A percentile compares a stretch with the other conserved stretches of the same genome.
phyloP scores from a whole-genome alignment of 306 rosid genomes.

The Argentina anserina region DNA sequence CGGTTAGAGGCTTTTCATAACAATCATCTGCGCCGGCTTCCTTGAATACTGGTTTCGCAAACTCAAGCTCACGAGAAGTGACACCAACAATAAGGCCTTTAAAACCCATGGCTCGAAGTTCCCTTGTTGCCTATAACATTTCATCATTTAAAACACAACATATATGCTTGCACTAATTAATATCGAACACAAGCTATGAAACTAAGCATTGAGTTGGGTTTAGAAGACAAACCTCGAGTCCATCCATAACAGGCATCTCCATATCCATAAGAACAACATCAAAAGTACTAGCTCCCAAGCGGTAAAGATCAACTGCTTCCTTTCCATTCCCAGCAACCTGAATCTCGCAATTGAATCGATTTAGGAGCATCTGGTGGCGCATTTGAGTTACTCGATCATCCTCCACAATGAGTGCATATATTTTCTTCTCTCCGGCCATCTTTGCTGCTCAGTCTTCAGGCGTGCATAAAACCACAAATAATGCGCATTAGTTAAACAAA shows the following conservation, averaged over 20 bases:
- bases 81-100: conserved; percentile 29
- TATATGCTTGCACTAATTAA: neutral
- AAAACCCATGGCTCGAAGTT: conserved; percentile 28
- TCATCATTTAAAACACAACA: neutral
- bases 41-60: conserved; percentile 13
- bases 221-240: conserved; percentile 21
- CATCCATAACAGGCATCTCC: conserved; percentile 36
- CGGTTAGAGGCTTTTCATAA: conserved; percentile 19
- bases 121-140: conserved; percentile 26
- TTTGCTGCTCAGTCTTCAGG: neutral
- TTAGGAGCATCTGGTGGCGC: conserved; percentile 9
- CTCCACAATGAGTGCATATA: conserved; percentile 27
- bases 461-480: neutral
- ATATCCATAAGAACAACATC: conserved; percentile 34
- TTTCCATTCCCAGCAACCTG: conserved; percentile 23
- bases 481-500: neutral
- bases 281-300: conserved; percentile 27
- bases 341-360: conserved; percentile 1
- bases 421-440: neutral
- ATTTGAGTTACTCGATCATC: conserved; percentile 11
- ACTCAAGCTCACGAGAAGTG: conserved; percentile 1
- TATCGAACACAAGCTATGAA: neutral
- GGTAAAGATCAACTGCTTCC: conserved; percentile 24
- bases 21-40: conserved; percentile 29
- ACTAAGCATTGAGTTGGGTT: neutral